Evolutionary conservation across 1,284 basidiomycete species (phyloP).

Genomic region (Ceratobasidium sp.): DNA sequence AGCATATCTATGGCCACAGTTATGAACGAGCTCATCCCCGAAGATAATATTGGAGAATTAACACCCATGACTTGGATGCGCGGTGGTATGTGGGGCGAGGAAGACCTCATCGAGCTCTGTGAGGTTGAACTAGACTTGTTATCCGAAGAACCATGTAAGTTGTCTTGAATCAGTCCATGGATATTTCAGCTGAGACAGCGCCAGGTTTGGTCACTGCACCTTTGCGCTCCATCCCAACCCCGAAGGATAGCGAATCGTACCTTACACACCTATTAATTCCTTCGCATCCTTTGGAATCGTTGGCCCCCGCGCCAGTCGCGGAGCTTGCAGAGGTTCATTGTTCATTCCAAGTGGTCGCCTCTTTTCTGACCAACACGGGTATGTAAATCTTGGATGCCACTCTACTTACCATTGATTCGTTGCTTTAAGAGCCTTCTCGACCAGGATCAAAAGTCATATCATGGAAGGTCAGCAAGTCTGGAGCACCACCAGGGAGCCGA

Average conservation of each 20-base stretch:
- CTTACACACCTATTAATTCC: conserved; percentile 59
- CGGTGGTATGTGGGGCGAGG: conserved; percentile 68
- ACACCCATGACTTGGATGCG: conserved; percentile 53
- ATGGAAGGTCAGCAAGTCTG: conserved; percentile 15
- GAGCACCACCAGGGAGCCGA: neutral
- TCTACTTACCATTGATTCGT: neutral
- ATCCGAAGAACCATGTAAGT: conserved; percentile 54
- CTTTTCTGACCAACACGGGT: conserved; percentile 16
- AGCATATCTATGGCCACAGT: conserved; percentile 46
- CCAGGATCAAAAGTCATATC: conserved; percentile 8
- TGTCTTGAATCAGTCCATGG: conserved; percentile 30
- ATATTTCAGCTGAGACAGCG: conserved; percentile 38
- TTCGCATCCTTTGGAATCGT: conserved; percentile 47
- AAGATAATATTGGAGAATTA: conserved; percentile 58
- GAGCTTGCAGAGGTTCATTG: conserved; percentile 20
- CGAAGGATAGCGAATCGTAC: conserved; percentile 48
- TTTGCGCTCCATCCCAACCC: conserved; percentile 55
- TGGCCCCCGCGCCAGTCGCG: neutral
- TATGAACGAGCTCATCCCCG: conserved; percentile 45
- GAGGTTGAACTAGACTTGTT: conserved; percentile 63
- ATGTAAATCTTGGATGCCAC: neutral
- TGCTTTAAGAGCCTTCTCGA: neutral
- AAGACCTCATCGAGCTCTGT: conserved; percentile 63
- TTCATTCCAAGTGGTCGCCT: conserved; percentile 29
- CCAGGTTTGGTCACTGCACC: conserved; percentile 57